Percentiles rank a stretch among this genome's conserved stretches.
Evolutionary conservation across 148 eudicot genomes (phyloP).

Genomic region (Rhododendron williamsianum): DNA sequence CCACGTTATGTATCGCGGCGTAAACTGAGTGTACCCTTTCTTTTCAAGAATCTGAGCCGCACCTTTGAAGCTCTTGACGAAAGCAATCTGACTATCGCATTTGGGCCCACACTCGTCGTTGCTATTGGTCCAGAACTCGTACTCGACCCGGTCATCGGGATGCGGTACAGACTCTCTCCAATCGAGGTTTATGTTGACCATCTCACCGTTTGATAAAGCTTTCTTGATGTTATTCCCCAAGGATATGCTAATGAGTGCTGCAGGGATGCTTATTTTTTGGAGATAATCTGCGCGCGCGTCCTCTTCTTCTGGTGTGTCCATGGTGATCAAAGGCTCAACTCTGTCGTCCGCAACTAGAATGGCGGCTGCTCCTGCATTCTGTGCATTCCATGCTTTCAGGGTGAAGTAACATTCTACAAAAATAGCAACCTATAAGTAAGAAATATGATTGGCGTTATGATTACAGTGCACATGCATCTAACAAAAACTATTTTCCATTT

Average conservation of each 20-base stretch:
- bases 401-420: slow-evolving; percentile 32
- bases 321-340: slow-evolving; percentile 33
- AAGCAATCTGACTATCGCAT: slow-evolving; percentile 26
- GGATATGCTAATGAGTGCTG: slow-evolving; percentile 26
- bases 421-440: neutral
- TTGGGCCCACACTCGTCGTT: slow-evolving; percentile 35
- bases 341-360: slow-evolving; percentile 33
- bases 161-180: slow-evolving; percentile 36
- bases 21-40: slow-evolving; percentile 30
- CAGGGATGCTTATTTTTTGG: slow-evolving; percentile 29
- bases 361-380: slow-evolving; percentile 31
- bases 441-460: neutral
- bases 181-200: slow-evolving; percentile 38
- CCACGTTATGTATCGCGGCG: slow-evolving; percentile 34
- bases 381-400: slow-evolving; percentile 38
- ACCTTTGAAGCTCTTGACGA: slow-evolving; percentile 27
- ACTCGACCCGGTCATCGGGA: slow-evolving; percentile 33
- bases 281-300: slow-evolving; percentile 17
- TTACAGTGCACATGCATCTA: neutral
- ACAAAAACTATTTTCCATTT: neutral
- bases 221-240: slow-evolving; percentile 30
- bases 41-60: slow-evolving; percentile 33
- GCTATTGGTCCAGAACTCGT: slow-evolving; percentile 35
- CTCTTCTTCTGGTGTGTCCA: slow-evolving; percentile 35
- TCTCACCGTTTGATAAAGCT: slow-evolving; percentile 23